phyloP scores from a whole-genome alignment of 768 basidiomycete species.

The Leccinum subgranulosum region DNA sequence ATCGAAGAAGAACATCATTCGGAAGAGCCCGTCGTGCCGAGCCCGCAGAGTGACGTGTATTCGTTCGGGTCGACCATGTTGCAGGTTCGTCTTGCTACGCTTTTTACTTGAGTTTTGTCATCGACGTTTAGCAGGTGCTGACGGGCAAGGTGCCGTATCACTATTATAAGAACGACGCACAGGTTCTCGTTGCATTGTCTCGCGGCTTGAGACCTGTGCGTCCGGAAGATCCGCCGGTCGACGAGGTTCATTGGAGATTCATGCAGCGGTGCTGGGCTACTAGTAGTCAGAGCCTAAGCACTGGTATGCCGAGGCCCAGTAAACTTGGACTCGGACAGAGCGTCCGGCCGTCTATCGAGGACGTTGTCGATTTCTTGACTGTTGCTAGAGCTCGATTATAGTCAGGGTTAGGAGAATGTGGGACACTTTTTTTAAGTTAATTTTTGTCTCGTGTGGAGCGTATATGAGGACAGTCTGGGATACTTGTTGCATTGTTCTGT shows the following conservation, averaged over 20 bases:
- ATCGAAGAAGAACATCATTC: conserved; percentile 24
- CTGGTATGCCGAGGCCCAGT: background rate
- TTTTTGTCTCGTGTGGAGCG: no score
- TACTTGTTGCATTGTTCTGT: background rate
- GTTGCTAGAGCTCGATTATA: background rate
- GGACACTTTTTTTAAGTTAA: no score
- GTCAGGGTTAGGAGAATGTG: background rate
- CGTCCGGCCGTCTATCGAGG: conserved; percentile 13
- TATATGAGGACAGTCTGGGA: background rate
- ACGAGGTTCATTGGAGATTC: conserved; percentile 15
- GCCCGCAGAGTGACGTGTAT: conserved; percentile 39
- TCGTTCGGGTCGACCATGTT: conserved; percentile 36
- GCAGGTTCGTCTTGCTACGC: conserved; percentile 17
- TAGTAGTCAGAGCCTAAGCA: conserved; percentile 2
- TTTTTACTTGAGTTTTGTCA: background rate
- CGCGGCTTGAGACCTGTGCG: conserved; percentile 12
- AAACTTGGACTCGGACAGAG: background rate
- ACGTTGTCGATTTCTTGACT: conserved; percentile 19
- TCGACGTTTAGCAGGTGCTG: conserved; percentile 22
- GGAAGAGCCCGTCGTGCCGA: conserved; percentile 14
- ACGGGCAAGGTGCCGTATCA: conserved; percentile 23
- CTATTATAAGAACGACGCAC: conserved; percentile 21
- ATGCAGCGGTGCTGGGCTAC: conserved; percentile 28
- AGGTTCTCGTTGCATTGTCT: conserved; percentile 21
- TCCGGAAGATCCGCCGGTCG: background rate